A percentile compares a stretch with the other conserved stretches of the same genome.
phyloP scores from a whole-genome alignment of 345 rosid species.

The Salix brachista region DNA sequence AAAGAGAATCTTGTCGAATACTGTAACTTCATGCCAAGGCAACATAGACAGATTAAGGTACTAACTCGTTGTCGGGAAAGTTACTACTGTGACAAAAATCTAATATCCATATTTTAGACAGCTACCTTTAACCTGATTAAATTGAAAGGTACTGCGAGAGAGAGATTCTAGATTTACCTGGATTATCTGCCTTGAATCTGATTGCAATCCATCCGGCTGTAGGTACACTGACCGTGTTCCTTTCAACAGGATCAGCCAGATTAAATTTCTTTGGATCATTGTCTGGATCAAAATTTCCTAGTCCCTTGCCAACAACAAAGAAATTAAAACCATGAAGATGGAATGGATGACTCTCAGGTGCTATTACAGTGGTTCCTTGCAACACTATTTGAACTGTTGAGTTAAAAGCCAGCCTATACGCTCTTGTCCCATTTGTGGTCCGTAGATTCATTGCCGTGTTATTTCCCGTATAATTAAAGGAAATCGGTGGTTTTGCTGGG shows the following conservation, averaged over 20 bases:
- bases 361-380: conserved; percentile 16
- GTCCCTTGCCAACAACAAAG: conserved; percentile 14
- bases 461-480: conserved; percentile 56
- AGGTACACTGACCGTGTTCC: conserved; percentile 17
- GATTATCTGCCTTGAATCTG: conserved; percentile 22
- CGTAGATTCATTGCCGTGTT: neutral
- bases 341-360: conserved; percentile 21
- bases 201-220: conserved; percentile 22
- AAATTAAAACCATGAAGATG: conserved; percentile 24
- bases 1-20: neutral
- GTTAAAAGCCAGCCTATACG: conserved; percentile 13
- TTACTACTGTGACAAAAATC: neutral
- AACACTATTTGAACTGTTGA: conserved; percentile 17
- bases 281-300: conserved; percentile 16
- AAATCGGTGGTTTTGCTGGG: conserved; percentile 43
- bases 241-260: conserved; percentile 20
- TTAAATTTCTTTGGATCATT: conserved; percentile 13
- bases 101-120: neutral
- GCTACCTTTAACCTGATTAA: neutral
- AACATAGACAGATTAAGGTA: neutral
- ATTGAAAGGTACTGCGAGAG: neutral
- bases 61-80: neutral
- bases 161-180: neutral
- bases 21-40: neutral
- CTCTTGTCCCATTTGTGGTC: conserved; percentile 18